phyloP scores from a whole-genome alignment of 495 filamentous ascomycete species.

The Viridothelium virens region DNA sequence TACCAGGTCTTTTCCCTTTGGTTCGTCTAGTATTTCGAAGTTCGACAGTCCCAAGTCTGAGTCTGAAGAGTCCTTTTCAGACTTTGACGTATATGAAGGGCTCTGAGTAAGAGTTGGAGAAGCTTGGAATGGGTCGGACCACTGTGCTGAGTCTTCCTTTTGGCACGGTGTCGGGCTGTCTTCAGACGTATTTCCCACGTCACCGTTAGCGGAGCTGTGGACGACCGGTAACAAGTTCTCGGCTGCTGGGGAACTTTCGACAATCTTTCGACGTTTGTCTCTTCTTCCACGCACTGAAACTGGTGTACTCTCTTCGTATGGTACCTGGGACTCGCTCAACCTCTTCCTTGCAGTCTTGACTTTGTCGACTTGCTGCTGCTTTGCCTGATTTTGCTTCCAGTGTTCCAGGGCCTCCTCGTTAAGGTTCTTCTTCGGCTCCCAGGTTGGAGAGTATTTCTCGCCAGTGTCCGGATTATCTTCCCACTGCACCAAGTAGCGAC shows the following conservation, averaged over 20 bases:
- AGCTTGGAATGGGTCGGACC: background rate
- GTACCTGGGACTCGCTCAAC: background rate
- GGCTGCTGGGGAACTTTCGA: constrained; percentile 20
- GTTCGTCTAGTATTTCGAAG: background rate
- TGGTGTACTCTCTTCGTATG: background rate
- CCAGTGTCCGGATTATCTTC: constrained; percentile 24
- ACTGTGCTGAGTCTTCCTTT: too few species aligned
- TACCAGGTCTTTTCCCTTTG: background rate
- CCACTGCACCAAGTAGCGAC: constrained; percentile 25
- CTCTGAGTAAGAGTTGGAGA: background rate
- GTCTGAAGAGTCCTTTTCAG: background rate
- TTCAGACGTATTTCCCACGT: background rate
- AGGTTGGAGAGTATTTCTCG: constrained; percentile 21
- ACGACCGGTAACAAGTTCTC: too few species aligned
- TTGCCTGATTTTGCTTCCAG: constrained; percentile 16
- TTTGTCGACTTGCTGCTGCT: background rate
- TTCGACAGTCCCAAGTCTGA: background rate
- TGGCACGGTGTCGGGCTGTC: background rate
- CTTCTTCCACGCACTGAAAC: background rate
- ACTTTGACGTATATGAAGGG: background rate
- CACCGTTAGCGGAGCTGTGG: background rate
- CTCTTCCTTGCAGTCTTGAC: constrained; percentile 8
- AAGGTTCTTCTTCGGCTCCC: constrained; percentile 26
- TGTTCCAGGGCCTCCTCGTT: constrained; percentile 18
- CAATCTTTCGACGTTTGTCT: constrained; percentile 13